Conservation (phyloP, 768 basidiomycete genomes). For the Dioszegia hungarica region DNA sequence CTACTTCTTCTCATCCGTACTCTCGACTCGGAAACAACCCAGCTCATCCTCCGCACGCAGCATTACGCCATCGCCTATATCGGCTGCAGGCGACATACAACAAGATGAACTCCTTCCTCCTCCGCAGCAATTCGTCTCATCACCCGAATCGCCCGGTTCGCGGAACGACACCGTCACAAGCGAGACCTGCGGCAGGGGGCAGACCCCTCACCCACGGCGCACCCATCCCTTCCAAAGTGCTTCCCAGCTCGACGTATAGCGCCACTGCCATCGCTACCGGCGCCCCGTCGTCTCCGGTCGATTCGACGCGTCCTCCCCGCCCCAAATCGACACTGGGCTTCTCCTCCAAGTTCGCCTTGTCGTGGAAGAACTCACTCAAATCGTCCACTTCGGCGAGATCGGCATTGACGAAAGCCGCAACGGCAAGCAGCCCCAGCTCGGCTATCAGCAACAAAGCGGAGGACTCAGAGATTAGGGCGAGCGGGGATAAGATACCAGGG, state of each 20-base stretch:
- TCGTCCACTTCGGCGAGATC: neutral
- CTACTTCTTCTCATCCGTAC: too few species aligned
- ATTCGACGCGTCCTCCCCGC: neutral
- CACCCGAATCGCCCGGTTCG: too few species aligned
- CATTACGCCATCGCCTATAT: neutral
- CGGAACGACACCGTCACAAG: too few species aligned
- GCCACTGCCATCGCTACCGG: neutral
- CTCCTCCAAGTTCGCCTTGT: neutral
- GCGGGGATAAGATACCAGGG: too few species aligned
- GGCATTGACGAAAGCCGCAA: neutral
- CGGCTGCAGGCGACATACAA: neutral
- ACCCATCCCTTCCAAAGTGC: too few species aligned
- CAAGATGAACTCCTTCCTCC: constrained; percentile 2
- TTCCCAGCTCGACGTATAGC: neutral
- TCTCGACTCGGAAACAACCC: too few species aligned
- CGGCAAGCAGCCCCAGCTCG: too few species aligned
- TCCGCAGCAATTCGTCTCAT: neutral
- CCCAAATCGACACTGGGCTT: constrained; percentile 6
- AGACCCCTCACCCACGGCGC: too few species aligned
- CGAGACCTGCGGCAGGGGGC: too few species aligned
- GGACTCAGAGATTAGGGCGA: too few species aligned
- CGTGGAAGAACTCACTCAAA: neutral
- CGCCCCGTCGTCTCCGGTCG: neutral
- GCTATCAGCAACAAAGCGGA: too few species aligned
- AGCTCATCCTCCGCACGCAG: too few species aligned